A percentile compares a stretch with the other conserved stretches of the same genome.
Evolutionary conservation across 73 alveolate genomes (phyloP).

Genomic region (Paramecium bursaria): DNA sequence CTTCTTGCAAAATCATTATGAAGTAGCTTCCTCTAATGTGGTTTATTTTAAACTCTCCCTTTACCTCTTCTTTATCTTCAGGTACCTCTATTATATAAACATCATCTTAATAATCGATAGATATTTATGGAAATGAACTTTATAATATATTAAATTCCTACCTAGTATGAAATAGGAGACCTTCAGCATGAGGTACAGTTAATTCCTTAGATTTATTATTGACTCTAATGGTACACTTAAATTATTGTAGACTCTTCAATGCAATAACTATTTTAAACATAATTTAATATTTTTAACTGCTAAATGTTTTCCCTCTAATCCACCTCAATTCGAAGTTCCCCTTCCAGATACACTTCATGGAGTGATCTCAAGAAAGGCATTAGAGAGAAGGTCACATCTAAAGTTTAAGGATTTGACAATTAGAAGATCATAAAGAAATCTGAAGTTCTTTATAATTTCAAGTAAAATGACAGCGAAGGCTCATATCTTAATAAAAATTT

Average conservation of each 20-base stretch:
- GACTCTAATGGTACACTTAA: background rate
- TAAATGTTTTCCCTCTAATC: conserved; percentile 39
- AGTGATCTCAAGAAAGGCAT: conserved; percentile 60
- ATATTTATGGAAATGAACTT: no score
- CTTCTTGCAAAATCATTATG: conserved; percentile 14
- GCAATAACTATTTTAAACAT: background rate
- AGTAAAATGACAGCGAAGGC: background rate
- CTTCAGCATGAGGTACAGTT: background rate
- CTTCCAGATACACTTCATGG: conserved; percentile 17
- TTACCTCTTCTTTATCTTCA: conserved; percentile 39
- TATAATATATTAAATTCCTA: no score
- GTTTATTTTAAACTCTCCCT: conserved; percentile 35
- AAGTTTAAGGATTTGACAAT: conserved; percentile 53
- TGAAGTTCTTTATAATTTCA: conserved; percentile 33
- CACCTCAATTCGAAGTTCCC: conserved; percentile 2
- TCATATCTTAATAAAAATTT: no score
- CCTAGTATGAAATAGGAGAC: background rate
- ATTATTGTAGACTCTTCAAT: background rate
- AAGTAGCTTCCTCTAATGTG: conserved; percentile 13
- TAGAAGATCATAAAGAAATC: conserved; percentile 16
- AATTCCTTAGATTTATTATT: background rate
- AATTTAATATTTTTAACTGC: conserved; percentile 37
- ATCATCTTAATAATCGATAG: conserved; percentile 17
- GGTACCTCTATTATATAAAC: background rate
- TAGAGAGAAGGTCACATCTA: conserved; percentile 42